These are phyloP conservation scores for Rhynchosporium agropyri DNA, from an alignment of 2,329 filamentous ascomycete genomes.

Conservation along the genomic window DNA sequence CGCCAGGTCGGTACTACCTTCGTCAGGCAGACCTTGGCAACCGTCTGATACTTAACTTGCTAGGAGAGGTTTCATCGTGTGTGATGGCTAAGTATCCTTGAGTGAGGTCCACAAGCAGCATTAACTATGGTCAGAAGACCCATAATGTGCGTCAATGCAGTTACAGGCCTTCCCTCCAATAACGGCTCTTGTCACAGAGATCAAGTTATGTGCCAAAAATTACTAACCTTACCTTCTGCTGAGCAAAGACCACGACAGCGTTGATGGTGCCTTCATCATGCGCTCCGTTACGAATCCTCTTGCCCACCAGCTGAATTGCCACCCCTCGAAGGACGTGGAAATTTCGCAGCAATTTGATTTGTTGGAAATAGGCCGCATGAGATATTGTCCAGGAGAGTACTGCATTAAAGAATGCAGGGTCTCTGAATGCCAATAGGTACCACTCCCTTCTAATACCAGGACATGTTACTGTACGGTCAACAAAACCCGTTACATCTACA, in stretches of 20 bases:
- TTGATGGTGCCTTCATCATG: slow-evolving; percentile 35
- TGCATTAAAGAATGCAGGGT: slow-evolving; percentile 35
- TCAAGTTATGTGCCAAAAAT: not conserved
- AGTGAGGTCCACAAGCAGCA: slow-evolving; percentile 27
- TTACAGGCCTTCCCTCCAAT: slow-evolving; percentile 26
- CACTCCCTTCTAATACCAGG: slow-evolving; percentile 34
- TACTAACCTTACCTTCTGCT: slow-evolving; percentile 33
- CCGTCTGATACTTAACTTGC: slow-evolving; percentile 16
- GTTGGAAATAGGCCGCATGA: slow-evolving; percentile 30
- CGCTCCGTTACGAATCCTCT: slow-evolving; percentile 25
- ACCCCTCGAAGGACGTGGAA: slow-evolving; percentile 31
- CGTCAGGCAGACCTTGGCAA: slow-evolving; percentile 1
- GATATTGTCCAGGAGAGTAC: slow-evolving; percentile 30
- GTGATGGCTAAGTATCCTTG: slow-evolving; percentile 20
- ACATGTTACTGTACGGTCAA: slow-evolving; percentile 24
- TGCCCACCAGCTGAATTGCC: slow-evolving; percentile 31
- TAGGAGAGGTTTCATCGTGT: slow-evolving; percentile 29
- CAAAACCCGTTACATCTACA: slow-evolving; percentile 31
- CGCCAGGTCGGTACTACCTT: slow-evolving; percentile 28
- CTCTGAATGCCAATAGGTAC: slow-evolving; percentile 32
- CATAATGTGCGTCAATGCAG: slow-evolving; percentile 27
- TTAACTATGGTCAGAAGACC: slow-evolving; percentile 27
- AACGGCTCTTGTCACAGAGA: slow-evolving; percentile 9
- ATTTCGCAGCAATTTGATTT: slow-evolving; percentile 21
- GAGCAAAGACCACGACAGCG: slow-evolving; percentile 29